Percentiles rank a stretch among this genome's conserved stretches.
Evolutionary conservation across 306 rosid genomes (phyloP).

Genomic region (Amphicarpaea edgeworthii): DNA sequence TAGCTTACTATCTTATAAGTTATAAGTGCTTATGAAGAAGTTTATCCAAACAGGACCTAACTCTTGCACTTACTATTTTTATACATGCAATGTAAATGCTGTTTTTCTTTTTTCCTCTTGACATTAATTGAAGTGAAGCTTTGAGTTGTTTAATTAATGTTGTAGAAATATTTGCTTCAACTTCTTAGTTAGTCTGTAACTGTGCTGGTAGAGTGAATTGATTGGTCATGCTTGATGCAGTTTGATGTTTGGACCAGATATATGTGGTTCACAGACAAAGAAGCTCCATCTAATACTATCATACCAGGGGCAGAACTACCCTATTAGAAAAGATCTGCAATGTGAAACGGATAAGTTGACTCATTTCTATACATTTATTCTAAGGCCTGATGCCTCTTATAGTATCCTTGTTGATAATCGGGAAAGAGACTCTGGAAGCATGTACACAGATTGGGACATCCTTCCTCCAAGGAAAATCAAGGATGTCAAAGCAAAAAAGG

Average conservation of each 20-base stretch:
- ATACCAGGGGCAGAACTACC: constrained; percentile 98
- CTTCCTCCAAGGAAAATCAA: constrained; percentile 98
- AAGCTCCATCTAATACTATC: constrained; percentile 92
- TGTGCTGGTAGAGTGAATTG: constrained; percentile 22
- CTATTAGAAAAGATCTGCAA: constrained; percentile 85
- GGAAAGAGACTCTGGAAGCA: constrained; percentile 93
- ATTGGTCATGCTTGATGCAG: constrained; percentile 59
- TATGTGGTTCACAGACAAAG: constrained; percentile 92
- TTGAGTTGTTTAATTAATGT: constrained; percentile 15
- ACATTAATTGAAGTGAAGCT: constrained; percentile 1
- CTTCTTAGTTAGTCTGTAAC: constrained; percentile 17
- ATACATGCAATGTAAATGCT: neutral
- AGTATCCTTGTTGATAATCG: constrained; percentile 89
- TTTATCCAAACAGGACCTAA: neutral
- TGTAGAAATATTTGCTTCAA: neutral
- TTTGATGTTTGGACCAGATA: constrained; percentile 95
- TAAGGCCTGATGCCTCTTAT: constrained; percentile 92
- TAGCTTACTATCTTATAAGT: neutral
- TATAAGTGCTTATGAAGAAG: neutral
- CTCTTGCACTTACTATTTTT: neutral
- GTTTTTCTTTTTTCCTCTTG: neutral
- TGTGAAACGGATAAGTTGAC: constrained; percentile 97
- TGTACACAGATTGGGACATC: constrained; percentile 97
- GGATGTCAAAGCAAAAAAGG: constrained; percentile 74
- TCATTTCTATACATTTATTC: constrained; percentile 94